phyloP scores from a whole-genome alignment of 2,329 filamentous ascomycete genomes.

The Lasiodiplodia sp. region DNA sequence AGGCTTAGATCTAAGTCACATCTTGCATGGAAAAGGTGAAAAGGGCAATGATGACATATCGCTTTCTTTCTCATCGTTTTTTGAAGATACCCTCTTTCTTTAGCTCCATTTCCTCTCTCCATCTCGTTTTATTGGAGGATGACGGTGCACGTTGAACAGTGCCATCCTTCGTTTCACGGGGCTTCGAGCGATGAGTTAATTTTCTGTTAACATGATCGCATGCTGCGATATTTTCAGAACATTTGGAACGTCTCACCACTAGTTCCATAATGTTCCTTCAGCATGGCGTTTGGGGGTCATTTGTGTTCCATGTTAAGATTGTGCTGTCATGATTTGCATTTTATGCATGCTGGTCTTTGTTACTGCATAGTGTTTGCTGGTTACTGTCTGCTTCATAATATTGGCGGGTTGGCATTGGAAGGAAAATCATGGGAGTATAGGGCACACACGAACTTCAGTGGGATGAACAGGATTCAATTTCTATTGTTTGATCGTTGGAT shows the following conservation, averaged over 20 bases:
- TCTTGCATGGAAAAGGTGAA: background rate
- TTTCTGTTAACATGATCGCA: background rate
- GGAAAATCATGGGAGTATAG: background rate
- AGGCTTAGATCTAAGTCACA: background rate
- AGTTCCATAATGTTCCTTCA: background rate
- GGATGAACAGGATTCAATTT: background rate
- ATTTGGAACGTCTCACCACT: background rate
- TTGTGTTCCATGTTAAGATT: background rate
- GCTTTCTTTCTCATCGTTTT: background rate
- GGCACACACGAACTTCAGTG: background rate
- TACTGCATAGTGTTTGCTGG: conserved; percentile 2
- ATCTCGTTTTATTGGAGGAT: background rate
- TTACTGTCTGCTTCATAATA: conserved; percentile 1
- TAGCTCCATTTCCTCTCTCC: background rate
- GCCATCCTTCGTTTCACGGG: background rate
- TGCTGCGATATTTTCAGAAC: background rate
- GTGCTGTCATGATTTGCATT: background rate
- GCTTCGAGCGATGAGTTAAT: background rate
- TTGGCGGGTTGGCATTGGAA: background rate
- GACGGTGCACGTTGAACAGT: background rate
- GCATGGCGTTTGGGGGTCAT: conserved; percentile 6
- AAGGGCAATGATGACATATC: background rate
- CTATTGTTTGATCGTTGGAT: background rate
- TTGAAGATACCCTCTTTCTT: conserved; percentile 25
- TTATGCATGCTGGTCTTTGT: background rate